phyloP scores from a whole-genome alignment of 768 basidiomycete genomes.

The Mycena galericulata region DNA sequence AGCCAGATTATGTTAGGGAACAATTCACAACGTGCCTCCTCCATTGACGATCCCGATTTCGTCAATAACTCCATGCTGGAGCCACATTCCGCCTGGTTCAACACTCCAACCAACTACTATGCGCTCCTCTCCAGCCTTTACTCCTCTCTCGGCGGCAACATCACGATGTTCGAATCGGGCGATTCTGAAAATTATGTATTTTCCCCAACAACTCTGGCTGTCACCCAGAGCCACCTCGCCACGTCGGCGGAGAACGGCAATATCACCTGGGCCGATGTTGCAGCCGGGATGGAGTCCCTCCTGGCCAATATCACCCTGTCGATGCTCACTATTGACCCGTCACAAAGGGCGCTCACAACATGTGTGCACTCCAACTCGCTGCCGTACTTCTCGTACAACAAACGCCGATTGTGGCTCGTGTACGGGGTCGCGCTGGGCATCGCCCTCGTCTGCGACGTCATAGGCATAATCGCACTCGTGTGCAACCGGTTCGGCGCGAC shows the following conservation, averaged over 20 bases:
- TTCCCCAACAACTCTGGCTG: background rate
- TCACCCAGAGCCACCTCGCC: background rate
- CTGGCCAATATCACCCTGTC: conserved; percentile 24
- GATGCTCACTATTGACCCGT: conserved; percentile 20
- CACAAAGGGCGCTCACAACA: background rate
- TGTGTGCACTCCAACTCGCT: background rate
- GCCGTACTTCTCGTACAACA: conserved; percentile 10
- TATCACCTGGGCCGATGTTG: conserved; percentile 13
- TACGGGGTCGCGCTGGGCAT: conserved; percentile 17
- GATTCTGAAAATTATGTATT: background rate
- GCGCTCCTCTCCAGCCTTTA: conserved; percentile 16
- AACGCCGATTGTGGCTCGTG: conserved; percentile 9
- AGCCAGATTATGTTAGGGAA: background rate
- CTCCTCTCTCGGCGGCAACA: conserved; percentile 9
- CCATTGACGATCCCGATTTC: background rate
- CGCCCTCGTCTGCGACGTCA: conserved; percentile 9
- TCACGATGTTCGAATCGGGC: background rate
- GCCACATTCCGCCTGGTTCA: conserved; percentile 7
- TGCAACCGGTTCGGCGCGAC: background rate
- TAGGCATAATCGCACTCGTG: conserved; percentile 8
- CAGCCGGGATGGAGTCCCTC: conserved; percentile 3
- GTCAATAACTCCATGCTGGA: background rate
- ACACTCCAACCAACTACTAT: conserved; percentile 24
- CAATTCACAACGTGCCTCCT: background rate
- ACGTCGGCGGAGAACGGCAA: background rate